Conservation (phyloP, 2,329 filamentous ascomycete genomes). For the Metarhizium guizhouense region DNA sequence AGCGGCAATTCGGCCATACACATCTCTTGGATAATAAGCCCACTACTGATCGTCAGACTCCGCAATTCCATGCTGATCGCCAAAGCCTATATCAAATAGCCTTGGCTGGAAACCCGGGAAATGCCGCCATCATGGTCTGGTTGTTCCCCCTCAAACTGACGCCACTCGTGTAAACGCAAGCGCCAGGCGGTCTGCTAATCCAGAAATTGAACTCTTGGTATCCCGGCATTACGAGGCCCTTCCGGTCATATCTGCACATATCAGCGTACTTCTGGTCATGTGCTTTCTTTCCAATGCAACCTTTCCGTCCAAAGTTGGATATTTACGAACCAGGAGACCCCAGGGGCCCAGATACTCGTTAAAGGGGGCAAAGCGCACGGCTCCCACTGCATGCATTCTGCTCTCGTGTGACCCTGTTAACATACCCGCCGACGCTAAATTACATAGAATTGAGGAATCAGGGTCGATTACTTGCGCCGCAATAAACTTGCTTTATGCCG, state of each 20-base stretch:
- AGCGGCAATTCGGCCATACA: no score
- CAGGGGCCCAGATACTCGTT: no score
- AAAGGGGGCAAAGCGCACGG: no score
- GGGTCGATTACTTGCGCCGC: background rate
- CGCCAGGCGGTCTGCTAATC: background rate
- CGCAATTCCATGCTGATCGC: no score
- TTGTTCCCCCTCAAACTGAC: no score
- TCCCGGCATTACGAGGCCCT: background rate
- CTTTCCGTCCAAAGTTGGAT: background rate
- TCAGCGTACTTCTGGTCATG: background rate
- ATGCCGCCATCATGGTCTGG: no score
- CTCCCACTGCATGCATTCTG: background rate
- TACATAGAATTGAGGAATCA: background rate
- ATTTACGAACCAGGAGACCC: no score
- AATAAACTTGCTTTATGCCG: background rate
- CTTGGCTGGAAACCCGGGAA: no score
- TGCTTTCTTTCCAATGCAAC: background rate
- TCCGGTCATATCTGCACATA: background rate
- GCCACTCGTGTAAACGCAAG: background rate
- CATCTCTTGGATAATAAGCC: no score
- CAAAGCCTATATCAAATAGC: no score
- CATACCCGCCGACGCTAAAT: conserved; percentile 10
- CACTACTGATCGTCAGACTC: no score
- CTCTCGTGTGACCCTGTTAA: background rate
- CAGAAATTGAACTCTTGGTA: background rate